Evolutionary conservation across 371 early-diverging fungal species (phyloP), one percentile per base, ranked within the genome.

Genomic region (Massospora cicadina): DNA sequence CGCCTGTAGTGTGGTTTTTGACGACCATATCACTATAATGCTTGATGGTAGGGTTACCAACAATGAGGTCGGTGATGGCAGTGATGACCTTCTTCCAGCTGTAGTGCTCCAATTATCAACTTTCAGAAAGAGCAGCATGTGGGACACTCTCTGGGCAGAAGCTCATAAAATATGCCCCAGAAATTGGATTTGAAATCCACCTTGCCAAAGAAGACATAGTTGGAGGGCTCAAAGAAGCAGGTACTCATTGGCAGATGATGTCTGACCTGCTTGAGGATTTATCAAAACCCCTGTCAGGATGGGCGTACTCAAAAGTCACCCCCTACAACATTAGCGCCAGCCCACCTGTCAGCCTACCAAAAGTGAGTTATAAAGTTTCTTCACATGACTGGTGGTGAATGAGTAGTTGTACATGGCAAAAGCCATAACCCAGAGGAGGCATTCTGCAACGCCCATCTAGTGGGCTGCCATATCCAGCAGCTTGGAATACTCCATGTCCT

Each of bases 331-430:
- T 27, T 30, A 55, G 26, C 12, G 31, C 54, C 31, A 58, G 54
- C 28, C 2, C 63, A 33, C 2, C 1, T 62, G 23, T 23, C 26
- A 62, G 24, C 32, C 7, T 72, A 76, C 78, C 72, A 90, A 71
- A 64, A 91, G 71, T 0, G 92, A 90, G 73, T 91, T 91, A 76
- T 90, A 91, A 0, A 91, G 92, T 73, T 91, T 91, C 58, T 82
- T 81, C 10, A 81, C 77, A 54, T 91, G 76, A 0, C 86, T 85
- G 55, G 80, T 76, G 2, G 90, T 88, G 33, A 81, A 83, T 21
- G 87, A 82, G 58, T 90, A 90, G 70, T 85, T 85, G 67, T 81
- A 81, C 82, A 91, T 83, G 1, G 89, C 92, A 68, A 85, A 91
- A 0, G 89, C 90, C 0, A 84, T 85, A 54, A 91, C 86, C 65